Base-by-base conservation (phyloP, 1,284 basidiomycete species). In the Pseudozyma sp. region DNA sequence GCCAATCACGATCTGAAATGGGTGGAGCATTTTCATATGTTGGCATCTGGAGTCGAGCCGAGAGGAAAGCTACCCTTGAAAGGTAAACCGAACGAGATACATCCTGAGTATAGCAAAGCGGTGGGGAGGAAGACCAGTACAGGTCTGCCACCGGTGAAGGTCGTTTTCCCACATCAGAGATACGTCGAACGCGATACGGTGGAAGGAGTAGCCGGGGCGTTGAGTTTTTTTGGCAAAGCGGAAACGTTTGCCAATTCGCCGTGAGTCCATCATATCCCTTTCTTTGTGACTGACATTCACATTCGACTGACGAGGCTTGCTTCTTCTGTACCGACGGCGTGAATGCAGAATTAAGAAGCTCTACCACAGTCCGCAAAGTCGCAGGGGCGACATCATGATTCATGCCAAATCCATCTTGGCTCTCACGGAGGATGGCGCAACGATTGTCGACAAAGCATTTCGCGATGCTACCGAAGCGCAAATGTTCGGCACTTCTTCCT, bases 341-440 rank as follows among this genome's bases (percentile, higher is more conserved):
- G 25, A 31, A 31, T 31, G 13, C 51, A 71, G 62, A 18, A 66
- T 54, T 47, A 68, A 76, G 53, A 25, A 47, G 1, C 63, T 82
- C 4, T 79, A 70, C 31, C 47, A 68, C 36, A 75, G 72, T 54
- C 80, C 81, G 5, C 61, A 67, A 10, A 77, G 73, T 16, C 38
- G 70, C 5, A 71, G 82, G 8, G 82, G 81, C 36, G 65, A 79
- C 25, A 25, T 85, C n/a, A 65, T 85, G 60, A 85, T 85, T 48
- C 83, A 85, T 53, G 80, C 78, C 50, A 85, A 85, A 49, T 72
- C 66, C 13, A 51, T 84, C 21, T 52, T 84, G n/a, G 79, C 73
- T 7, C 58, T 71, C 49, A 52, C 59, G 10, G 36, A 53, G 1
- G 39, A 62, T 1, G 68, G 64, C 34, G 14, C 18, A 10, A 18